These are phyloP conservation scores for Ceratonia siliqua DNA, from an alignment of 306 rosid species.

Conservation along the genomic window DNA sequence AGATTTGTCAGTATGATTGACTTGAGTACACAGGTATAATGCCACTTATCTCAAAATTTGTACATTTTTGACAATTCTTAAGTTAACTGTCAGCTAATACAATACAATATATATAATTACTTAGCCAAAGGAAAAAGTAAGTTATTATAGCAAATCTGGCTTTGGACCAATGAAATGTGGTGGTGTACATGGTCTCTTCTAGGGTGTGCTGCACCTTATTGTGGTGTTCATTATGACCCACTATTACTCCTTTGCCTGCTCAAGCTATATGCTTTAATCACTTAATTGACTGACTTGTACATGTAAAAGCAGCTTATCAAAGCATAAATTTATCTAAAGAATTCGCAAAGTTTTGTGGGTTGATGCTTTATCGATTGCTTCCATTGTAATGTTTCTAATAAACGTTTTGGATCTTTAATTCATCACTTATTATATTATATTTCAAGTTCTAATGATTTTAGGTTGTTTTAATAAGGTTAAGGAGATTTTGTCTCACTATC, in stretches of 20 bases:
- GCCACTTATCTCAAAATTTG: background rate
- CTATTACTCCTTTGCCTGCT: background rate
- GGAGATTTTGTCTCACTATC: constrained; percentile 89
- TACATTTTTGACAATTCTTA: background rate
- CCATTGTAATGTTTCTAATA: background rate
- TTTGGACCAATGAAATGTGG: background rate
- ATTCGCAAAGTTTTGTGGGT: background rate
- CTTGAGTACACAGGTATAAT: background rate
- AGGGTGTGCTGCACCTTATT: background rate
- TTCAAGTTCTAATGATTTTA: constrained; percentile 16
- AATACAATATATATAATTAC: background rate
- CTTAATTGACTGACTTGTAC: background rate
- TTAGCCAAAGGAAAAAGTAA: background rate
- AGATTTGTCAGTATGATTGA: too few relatives aligned
- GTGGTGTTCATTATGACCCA: background rate
- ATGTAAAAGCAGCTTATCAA: background rate
- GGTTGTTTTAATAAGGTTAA: constrained; percentile 49
- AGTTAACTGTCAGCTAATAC: background rate
- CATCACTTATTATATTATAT: background rate
- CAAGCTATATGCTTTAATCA: background rate
- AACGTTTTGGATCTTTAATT: constrained; percentile 19
- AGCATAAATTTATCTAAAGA: background rate
- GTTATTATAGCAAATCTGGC: background rate
- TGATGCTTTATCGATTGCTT: constrained; percentile 18
- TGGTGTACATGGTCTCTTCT: background rate